A percentile compares a stretch with the other conserved stretches of the same genome.
phyloP scores from a whole-genome alignment of 2,329 filamentous ascomycete genomes.

The Byssothecium circinans region DNA sequence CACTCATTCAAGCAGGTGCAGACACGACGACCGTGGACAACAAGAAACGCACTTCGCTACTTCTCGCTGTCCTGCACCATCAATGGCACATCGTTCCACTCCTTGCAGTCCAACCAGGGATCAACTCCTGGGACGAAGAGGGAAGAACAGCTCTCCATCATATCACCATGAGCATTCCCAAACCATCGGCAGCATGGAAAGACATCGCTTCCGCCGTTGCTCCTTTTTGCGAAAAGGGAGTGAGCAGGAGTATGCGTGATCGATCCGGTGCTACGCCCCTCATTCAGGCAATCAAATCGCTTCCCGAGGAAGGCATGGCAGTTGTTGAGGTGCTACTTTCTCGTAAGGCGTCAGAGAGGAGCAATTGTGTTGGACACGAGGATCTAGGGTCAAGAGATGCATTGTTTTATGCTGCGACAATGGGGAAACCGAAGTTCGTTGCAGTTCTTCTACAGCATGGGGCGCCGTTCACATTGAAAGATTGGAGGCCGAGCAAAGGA shows the following conservation, averaged over 20 bases:
- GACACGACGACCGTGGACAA: slow-evolving; percentile 25
- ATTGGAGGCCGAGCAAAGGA: slow-evolving; percentile 23
- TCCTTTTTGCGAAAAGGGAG: slow-evolving; percentile 34
- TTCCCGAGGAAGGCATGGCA: slow-evolving; percentile 32
- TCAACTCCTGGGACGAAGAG: slow-evolving; percentile 35
- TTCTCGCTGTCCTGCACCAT: slow-evolving; percentile 30
- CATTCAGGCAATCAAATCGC: slow-evolving; percentile 33
- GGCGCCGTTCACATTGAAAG: slow-evolving; percentile 27
- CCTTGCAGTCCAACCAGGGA: slow-evolving; percentile 31
- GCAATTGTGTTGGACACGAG: slow-evolving; percentile 36
- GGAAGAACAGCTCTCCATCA: slow-evolving; percentile 38
- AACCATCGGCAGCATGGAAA: slow-evolving; percentile 24
- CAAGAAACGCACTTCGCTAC: slow-evolving; percentile 31
- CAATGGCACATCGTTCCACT: slow-evolving; percentile 33
- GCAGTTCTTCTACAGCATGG: slow-evolving; percentile 29
- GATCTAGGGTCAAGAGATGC: slow-evolving; percentile 32
- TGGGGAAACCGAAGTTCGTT: slow-evolving; percentile 31
- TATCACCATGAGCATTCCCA: slow-evolving; percentile 27
- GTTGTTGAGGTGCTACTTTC: slow-evolving; percentile 30
- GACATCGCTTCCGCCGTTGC: slow-evolving; percentile 26
- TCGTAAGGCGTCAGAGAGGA: slow-evolving; percentile 18
- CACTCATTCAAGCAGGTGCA: slow-evolving; percentile 25
- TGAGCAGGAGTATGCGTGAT: slow-evolving; percentile 38
- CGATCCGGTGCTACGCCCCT: slow-evolving; percentile 37
- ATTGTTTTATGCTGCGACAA: slow-evolving; percentile 30